Conservation (phyloP, 768 basidiomycete species). For the Mycena leptocephala region DNA sequence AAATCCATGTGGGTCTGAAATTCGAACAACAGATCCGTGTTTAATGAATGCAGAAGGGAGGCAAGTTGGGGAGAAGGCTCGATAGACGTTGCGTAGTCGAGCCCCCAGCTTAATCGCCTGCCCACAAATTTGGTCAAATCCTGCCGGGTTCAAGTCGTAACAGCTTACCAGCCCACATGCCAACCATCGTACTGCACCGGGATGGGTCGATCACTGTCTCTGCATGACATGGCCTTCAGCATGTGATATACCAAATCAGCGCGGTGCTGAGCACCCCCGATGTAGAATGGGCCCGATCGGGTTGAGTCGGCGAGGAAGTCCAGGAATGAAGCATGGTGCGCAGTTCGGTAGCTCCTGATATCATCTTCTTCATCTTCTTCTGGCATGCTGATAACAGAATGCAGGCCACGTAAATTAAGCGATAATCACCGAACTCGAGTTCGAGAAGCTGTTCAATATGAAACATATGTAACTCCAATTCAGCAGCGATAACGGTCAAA, state of each 20-base stretch:
- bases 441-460: background rate
- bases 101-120: background rate
- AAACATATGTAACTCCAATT: background rate
- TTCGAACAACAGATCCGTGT: background rate
- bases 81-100: background rate
- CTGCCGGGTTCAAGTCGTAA: background rate
- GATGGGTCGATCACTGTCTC: background rate
- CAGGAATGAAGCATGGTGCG: background rate
- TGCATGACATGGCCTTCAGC: background rate
- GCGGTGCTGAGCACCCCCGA: background rate
- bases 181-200: background rate
- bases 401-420: background rate
- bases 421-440: background rate
- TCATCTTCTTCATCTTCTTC: background rate
- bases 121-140: background rate
- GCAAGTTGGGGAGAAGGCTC: background rate
- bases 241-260: background rate
- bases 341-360: background rate
- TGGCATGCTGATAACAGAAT: background rate
- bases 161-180: background rate
- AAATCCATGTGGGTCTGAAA: background rate
- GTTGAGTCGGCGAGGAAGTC: background rate
- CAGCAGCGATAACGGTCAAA: background rate
- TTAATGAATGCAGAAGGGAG: background rate
- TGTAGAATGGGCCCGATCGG: background rate